Conservation (phyloP, 768 basidiomycete genomes). For the Gloeophyllum trabeum region DNA sequence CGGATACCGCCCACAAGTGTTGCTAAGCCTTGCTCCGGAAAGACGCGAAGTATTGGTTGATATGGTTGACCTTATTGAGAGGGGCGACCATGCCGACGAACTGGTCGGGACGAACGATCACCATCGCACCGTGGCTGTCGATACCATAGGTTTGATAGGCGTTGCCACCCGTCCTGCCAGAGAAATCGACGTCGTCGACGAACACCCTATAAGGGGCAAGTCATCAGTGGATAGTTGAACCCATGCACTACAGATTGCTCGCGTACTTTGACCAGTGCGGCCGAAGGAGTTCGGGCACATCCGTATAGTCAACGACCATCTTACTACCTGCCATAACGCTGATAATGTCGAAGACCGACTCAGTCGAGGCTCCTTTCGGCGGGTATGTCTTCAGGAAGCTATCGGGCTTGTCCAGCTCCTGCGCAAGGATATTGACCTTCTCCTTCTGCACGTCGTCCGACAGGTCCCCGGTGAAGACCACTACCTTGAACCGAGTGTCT, state of each 20-base stretch:
- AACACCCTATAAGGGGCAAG: conserved; percentile 30
- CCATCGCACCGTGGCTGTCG: conserved; percentile 30
- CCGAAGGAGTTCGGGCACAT: conserved; percentile 33
- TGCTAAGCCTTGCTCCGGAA: conserved; percentile 29
- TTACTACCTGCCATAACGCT: conserved; percentile 27
- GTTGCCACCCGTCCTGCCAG: conserved; percentile 32
- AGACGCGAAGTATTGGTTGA: conserved; percentile 36
- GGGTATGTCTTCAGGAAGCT: conserved; percentile 6
- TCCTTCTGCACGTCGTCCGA: conserved; percentile 12
- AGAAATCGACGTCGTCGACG: conserved; percentile 42
- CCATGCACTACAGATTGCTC: conserved; percentile 2
- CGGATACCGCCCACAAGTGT: no score
- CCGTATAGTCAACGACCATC: conserved; percentile 27
- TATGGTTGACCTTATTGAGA: conserved; percentile 23
- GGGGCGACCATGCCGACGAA: conserved; percentile 50
- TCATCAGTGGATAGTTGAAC: neutral
- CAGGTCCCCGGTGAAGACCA: conserved; percentile 41
- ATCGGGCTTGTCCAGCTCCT: conserved; percentile 7
- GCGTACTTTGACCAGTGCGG: conserved; percentile 52
- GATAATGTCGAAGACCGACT: conserved; percentile 31
- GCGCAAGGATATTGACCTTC: conserved; percentile 12
- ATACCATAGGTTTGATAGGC: conserved; percentile 51
- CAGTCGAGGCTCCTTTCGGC: conserved; percentile 5
- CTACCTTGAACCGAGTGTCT: conserved; percentile 42
- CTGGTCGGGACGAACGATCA: conserved; percentile 54